Percentiles rank a stretch among this genome's conserved stretches.
These are phyloP conservation scores for Talaromyces sp. DNA, from an alignment of 2,329 filamentous ascomycete genomes.

Conservation along the genomic window DNA sequence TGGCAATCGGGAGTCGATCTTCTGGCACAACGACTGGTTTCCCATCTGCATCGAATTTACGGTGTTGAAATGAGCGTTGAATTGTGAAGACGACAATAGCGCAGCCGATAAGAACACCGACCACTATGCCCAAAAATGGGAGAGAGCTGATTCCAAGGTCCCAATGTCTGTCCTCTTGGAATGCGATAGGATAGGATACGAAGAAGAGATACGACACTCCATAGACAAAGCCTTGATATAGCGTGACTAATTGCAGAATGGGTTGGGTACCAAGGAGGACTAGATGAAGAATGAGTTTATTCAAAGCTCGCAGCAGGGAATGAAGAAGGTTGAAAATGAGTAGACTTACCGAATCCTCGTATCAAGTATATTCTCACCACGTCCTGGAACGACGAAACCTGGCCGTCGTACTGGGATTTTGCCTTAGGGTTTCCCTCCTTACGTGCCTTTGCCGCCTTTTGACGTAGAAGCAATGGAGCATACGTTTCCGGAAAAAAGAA, in stretches of 20 bases:
- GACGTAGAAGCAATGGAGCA: conserved; percentile 46
- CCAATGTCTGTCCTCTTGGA: conserved; percentile 17
- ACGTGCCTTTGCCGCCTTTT: conserved; percentile 47
- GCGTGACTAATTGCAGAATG: conserved; percentile 23
- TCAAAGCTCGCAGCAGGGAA: neutral
- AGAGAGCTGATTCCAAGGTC: neutral
- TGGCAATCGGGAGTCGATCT: neutral
- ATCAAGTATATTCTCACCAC: neutral
- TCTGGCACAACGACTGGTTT: neutral
- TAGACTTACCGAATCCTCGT: neutral
- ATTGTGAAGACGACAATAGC: conserved; percentile 60
- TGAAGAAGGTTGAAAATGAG: too few species aligned
- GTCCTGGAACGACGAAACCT: neutral
- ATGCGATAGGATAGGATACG: conserved; percentile 15
- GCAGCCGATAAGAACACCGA: conserved; percentile 62
- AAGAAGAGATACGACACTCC: conserved; percentile 11
- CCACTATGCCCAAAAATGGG: conserved; percentile 1
- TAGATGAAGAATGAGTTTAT: neutral
- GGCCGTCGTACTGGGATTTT: neutral
- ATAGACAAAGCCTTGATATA: conserved; percentile 38
- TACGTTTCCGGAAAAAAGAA: conserved; percentile 48
- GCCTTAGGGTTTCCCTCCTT: conserved; percentile 35
- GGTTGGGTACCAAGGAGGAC: neutral
- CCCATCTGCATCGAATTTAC: neutral
- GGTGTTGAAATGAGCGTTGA: neutral